Percentiles rank a stretch among this genome's conserved stretches.
These are phyloP conservation scores for Tetrapyrgos nigripes DNA, from an alignment of 1,284 basidiomycete species.

Conservation along the genomic window DNA sequence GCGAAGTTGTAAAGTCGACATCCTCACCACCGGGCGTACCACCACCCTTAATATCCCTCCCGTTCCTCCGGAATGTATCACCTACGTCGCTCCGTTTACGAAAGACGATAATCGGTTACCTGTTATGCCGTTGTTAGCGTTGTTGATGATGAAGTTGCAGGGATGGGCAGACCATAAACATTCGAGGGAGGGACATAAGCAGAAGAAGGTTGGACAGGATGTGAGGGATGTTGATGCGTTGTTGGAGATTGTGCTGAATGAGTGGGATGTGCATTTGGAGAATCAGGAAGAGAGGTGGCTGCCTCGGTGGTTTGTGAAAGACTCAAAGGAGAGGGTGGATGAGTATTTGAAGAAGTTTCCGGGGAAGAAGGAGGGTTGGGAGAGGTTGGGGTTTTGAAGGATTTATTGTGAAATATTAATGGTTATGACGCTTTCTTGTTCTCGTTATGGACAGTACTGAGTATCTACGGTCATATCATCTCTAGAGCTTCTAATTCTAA, in stretches of 20 bases:
- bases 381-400: constrained; percentile 29
- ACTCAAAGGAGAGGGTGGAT: constrained; percentile 24
- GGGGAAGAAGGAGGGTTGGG: constrained; percentile 26
- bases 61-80: constrained; percentile 25
- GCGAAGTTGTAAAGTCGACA: constrained; percentile 38
- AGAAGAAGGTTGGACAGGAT: constrained; percentile 5
- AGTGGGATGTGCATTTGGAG: constrained; percentile 19
- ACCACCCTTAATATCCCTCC: constrained; percentile 33
- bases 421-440: too few species aligned
- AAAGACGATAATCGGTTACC: neutral
- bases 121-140: constrained; percentile 6
- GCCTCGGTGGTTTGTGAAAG: constrained; percentile 29
- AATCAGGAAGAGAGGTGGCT: constrained; percentile 29
- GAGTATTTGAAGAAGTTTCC: constrained; percentile 30
- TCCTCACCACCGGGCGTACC: constrained; percentile 37
- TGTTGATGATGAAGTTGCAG: constrained; percentile 10
- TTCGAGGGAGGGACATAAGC: neutral
- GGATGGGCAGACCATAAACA: constrained; percentile 10
- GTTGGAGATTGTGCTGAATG: constrained; percentile 27
- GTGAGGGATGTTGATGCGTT: constrained; percentile 18
- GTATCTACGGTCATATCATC: too few species aligned
- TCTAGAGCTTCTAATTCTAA: too few species aligned
- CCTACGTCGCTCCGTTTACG: neutral
- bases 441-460: too few species aligned
- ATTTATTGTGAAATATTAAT: too few species aligned